These are phyloP conservation scores for Novakomyces olei DNA, from an alignment of 805 yeast genomes.

Conservation along the genomic window DNA sequence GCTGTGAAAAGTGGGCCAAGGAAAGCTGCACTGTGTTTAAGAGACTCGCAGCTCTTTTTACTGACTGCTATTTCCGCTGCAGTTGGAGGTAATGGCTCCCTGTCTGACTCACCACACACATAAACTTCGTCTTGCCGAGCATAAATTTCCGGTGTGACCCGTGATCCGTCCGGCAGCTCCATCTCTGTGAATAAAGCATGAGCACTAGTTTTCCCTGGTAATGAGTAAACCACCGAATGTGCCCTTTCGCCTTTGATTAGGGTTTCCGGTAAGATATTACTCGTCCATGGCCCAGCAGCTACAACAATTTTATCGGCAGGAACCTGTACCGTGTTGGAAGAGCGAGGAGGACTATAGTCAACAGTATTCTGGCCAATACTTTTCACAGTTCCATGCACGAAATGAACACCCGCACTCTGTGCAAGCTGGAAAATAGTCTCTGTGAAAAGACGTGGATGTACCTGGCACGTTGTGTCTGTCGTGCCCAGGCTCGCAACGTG, in stretches of 20 bases:
- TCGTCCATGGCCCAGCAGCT: constrained; percentile 93
- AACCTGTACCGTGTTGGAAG: constrained; percentile 22
- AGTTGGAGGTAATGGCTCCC: constrained; percentile 80
- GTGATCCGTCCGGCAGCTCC: constrained; percentile 39
- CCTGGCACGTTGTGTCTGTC: constrained; percentile 78
- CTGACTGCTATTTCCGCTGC: constrained; percentile 85
- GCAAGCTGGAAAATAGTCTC: constrained; percentile 59
- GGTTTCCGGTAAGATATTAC: constrained; percentile 70
- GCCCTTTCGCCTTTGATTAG: constrained; percentile 89
- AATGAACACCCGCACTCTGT: constrained; percentile 60
- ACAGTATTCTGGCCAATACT: constrained; percentile 1
- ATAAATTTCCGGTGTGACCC: constrained; percentile 81
- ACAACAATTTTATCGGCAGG: constrained; percentile 59
- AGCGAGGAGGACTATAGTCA: background rate
- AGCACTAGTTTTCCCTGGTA: constrained; percentile 65
- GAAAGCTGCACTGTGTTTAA: constrained; percentile 60
- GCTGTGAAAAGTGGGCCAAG: constrained; percentile 43
- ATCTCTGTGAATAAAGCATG: constrained; percentile 87
- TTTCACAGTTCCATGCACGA: constrained; percentile 59
- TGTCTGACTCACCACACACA: constrained; percentile 93
- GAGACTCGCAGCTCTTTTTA: constrained; percentile 65
- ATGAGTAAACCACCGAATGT: constrained; percentile 79
- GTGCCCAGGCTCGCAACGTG: constrained; percentile 70
- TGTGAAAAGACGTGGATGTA: constrained; percentile 90
- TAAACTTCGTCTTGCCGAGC: constrained; percentile 91